These are phyloP conservation scores for Tanacetum coccineum DNA, from an alignment of 129 eudicot species.

Conservation along the genomic window DNA sequence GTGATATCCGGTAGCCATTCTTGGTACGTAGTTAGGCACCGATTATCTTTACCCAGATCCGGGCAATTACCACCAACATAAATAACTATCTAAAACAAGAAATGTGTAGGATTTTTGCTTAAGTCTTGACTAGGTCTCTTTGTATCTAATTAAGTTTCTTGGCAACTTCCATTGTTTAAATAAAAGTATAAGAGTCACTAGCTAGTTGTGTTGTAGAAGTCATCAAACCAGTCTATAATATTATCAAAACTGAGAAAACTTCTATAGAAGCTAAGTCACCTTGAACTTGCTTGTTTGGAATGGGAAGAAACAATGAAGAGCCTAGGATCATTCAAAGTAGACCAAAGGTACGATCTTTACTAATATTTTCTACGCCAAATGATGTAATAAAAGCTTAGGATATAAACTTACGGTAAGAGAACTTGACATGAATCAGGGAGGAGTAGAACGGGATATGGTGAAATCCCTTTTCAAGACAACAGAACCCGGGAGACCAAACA, in stretches of 20 bases:
- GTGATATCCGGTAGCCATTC: too few relatives aligned
- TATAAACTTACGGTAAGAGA: constrained; percentile 14
- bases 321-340: constrained; percentile 36
- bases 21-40: too few relatives aligned
- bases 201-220: constrained; percentile 19
- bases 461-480: constrained; percentile 39
- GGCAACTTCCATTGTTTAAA: constrained; percentile 35
- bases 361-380: constrained; percentile 4
- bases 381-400: not conserved
- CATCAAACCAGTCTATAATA: constrained; percentile 13
- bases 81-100: constrained; percentile 37
- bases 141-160: constrained; percentile 29
- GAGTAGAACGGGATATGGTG: constrained; percentile 52
- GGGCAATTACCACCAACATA: too few relatives aligned
- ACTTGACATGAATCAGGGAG: constrained; percentile 31
- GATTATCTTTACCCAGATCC: too few relatives aligned
- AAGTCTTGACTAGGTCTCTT: constrained; percentile 35
- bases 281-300: constrained; percentile 19
- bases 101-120: constrained; percentile 28
- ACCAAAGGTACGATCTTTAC: constrained; percentile 38
- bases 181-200: constrained; percentile 18
- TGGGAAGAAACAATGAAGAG: constrained; percentile 57
- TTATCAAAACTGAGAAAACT: constrained; percentile 1
- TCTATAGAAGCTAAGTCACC: not conserved
- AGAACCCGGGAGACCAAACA: constrained; percentile 58